These are phyloP conservation scores for Marasmius fiardii DNA, from an alignment of 1,284 basidiomycete genomes.

Conservation along the genomic window DNA sequence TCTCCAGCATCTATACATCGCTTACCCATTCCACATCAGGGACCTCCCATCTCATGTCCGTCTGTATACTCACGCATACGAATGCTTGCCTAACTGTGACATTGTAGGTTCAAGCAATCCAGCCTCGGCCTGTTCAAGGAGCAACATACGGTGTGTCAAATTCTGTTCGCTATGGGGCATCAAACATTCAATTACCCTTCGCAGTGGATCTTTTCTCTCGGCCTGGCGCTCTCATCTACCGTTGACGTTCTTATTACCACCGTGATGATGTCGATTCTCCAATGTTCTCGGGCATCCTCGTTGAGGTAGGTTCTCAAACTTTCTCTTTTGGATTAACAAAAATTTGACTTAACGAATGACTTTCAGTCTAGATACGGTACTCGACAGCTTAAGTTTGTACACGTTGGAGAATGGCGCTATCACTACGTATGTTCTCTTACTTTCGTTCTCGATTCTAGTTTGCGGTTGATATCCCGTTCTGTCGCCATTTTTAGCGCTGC, in stretches of 20 bases:
- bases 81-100: background rate
- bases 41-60: slow-evolving; percentile 1
- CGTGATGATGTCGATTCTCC: slow-evolving; percentile 6
- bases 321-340: background rate
- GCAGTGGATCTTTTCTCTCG: slow-evolving; percentile 8
- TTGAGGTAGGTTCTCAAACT: slow-evolving; percentile 1
- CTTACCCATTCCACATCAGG: background rate
- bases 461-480: background rate
- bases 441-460: no score
- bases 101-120: background rate
- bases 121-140: background rate
- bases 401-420: slow-evolving; percentile 11
- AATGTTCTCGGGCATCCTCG: background rate
- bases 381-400: background rate
- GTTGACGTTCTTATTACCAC: slow-evolving; percentile 8
- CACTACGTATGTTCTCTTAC: slow-evolving; percentile 2
- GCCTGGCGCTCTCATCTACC: slow-evolving; percentile 4
- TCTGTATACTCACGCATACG: background rate
- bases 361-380: slow-evolving; percentile 3
- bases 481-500: background rate
- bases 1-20: background rate
- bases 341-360: background rate
- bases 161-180: background rate
- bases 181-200: background rate
- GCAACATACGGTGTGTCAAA: background rate